Evolutionary conservation across 2,329 filamentous ascomycete genomes (phyloP).

Genomic region (Leptographium lundbergii): DNA sequence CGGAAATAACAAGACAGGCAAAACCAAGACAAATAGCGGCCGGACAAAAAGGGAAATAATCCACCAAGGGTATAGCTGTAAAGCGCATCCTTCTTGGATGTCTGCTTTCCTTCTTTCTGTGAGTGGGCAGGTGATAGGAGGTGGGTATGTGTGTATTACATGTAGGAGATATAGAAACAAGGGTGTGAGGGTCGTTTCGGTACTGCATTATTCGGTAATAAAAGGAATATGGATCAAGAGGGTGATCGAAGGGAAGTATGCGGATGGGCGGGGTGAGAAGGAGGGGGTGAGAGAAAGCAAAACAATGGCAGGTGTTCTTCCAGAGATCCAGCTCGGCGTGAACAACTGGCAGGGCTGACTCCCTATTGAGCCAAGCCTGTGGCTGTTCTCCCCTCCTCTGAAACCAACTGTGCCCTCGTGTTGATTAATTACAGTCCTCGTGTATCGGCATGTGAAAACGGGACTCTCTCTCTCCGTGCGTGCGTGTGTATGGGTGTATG

Average conservation of each 20-base stretch:
- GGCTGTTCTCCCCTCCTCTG: neutral
- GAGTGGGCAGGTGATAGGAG: neutral
- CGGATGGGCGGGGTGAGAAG: neutral
- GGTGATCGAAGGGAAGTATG: neutral
- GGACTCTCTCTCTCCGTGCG: neutral
- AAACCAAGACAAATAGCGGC: neutral
- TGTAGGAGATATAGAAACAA: neutral
- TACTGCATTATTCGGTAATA: neutral
- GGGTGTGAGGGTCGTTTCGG: neutral
- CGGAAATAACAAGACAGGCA: neutral
- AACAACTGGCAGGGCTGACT: neutral
- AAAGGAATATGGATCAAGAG: neutral
- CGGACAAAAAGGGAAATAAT: neutral
- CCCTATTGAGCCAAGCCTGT: neutral
- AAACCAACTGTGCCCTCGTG: neutral
- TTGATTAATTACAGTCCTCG: neutral
- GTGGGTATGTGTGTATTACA: neutral
- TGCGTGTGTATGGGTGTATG: neutral
- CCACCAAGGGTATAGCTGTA: neutral
- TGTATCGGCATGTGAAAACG: neutral
- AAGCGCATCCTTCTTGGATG: neutral
- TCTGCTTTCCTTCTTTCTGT: neutral
- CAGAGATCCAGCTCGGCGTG: constrained; percentile 9
- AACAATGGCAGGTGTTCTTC: neutral
- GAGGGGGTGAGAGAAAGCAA: neutral